Conservation (phyloP, 805 yeast species). For the Starmerella sirachaensis region DNA sequence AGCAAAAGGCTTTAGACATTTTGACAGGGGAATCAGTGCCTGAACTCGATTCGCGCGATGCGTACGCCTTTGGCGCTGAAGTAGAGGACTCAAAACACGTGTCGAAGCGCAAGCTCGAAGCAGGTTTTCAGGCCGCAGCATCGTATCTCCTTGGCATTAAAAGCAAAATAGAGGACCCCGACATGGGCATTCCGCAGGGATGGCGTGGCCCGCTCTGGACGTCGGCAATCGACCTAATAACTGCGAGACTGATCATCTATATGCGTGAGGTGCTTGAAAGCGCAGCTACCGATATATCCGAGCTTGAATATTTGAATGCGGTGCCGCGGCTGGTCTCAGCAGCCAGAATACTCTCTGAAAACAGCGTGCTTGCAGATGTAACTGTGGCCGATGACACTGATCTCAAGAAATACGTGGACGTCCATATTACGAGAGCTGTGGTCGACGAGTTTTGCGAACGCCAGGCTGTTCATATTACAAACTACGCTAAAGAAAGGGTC, state of each 20-base stretch:
- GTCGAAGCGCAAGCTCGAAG: slow-evolving; percentile 5
- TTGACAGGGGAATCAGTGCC: neutral
- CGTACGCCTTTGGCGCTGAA: slow-evolving; percentile 1
- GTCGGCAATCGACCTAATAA: neutral
- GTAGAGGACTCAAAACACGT: slow-evolving; percentile 4
- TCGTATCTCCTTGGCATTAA: slow-evolving; percentile 1
- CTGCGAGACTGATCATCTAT: slow-evolving; percentile 5
- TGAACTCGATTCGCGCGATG: slow-evolving; percentile 1
- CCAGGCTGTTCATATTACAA: slow-evolving; percentile 21
- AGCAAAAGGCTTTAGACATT: neutral
- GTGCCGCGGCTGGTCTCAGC: slow-evolving; percentile 10
- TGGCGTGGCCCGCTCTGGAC: slow-evolving; percentile 6
- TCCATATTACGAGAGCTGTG: slow-evolving; percentile 7
- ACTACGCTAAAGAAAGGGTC: slow-evolving; percentile 25
- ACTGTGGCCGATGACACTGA: slow-evolving; percentile 1
- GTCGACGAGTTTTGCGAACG: slow-evolving; percentile 16
- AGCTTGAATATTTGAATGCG: slow-evolving; percentile 10
- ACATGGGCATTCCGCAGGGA: slow-evolving; percentile 3
- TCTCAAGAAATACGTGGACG: slow-evolving; percentile 1
- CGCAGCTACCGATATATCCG: slow-evolving; percentile 6
- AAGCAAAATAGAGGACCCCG: neutral
- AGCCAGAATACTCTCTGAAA: slow-evolving; percentile 1
- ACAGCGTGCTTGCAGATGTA: slow-evolving; percentile 2
- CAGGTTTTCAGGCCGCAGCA: slow-evolving; percentile 1
- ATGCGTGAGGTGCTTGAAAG: slow-evolving; percentile 1